Evolutionary conservation across 2,329 filamentous ascomycete genomes (phyloP).

Genomic region (Xylariales sp.): DNA sequence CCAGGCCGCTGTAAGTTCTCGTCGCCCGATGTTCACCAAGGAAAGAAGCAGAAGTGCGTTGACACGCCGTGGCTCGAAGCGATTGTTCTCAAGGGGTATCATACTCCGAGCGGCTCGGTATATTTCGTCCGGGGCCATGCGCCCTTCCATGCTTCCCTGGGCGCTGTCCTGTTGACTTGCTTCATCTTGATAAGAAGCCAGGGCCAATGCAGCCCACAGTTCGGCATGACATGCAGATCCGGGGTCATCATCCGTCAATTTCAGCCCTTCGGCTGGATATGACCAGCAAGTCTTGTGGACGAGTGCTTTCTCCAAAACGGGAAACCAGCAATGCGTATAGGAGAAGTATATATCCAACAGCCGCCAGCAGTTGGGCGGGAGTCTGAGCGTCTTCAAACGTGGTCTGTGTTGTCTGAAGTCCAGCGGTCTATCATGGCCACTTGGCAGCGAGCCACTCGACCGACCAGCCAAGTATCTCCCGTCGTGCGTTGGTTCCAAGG

Average conservation of each 20-base stretch:
- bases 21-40: constrained; percentile 57
- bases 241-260: constrained; percentile 20
- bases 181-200: constrained; percentile 51
- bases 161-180: constrained; percentile 18
- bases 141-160: constrained; percentile 11
- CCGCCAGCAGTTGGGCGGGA: constrained; percentile 52
- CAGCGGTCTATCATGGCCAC: no score
- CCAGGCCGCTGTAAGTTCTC: constrained; percentile 56
- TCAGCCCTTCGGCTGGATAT: constrained; percentile 34
- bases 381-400: constrained; percentile 17
- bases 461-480: neutral
- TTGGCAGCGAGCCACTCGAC: neutral
- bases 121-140: constrained; percentile 33
- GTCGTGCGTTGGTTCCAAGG: neutral
- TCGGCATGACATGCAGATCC: constrained; percentile 46
- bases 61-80: constrained; percentile 46
- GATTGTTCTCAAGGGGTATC: constrained; percentile 44
- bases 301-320: constrained; percentile 63
- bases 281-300: constrained; percentile 44
- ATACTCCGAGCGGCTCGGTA: constrained; percentile 46
- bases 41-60: constrained; percentile 55
- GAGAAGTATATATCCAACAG: constrained; percentile 70
- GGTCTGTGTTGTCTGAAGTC: constrained; percentile 1
- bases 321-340: constrained; percentile 73
- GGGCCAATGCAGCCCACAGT: constrained; percentile 55